Evolutionary conservation across 805 yeast species (phyloP), one percentile per base, ranked within the genome.

Genomic region (Scheffersomyces amazonensis): DNA sequence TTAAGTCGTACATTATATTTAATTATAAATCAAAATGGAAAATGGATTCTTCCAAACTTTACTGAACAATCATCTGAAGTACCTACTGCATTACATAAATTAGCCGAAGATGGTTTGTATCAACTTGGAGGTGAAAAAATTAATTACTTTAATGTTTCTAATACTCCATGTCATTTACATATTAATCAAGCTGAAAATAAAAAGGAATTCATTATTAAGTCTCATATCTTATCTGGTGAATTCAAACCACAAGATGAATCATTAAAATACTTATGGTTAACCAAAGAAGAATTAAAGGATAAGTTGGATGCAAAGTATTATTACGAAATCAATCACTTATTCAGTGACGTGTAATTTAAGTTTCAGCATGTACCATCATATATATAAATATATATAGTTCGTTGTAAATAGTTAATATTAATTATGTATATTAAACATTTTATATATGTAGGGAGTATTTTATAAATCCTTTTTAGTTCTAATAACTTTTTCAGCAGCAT

Each of bases 101-200:
- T 80, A 25, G 96, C 96, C 2, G 87, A 86, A 59, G 64, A 73
- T 34, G 95, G 95, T 0, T 64, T 93, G 39, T 74, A 79, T 56
- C 50, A 61, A 16, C 52, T 85, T 16, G 96, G 96, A 15, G 96
- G 96, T 22, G 76, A 71, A 9, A 60, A 73, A 39, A 76, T 93
- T 57, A 85, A 88, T 63, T 83, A 88, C 31, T 91, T 95, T 87
- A 78, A 85, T 16, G 96, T 93, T n/a, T 88, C 98, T 17, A 79
- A 78, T 40, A 84, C 84, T 4, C 98, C 99, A 29, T 83, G 90
- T 30, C 89, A 82, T 31, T 79, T 83, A 1, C 54, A 83, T 44
- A 70, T 77, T 48, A 73, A 67, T 44, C 35, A 49, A 11, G 41
- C 36, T 11, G 52, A 49, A 27, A 54, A 56, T 23, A 53, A 53